Evolutionary conservation across 345 rosid genomes (phyloP).

Genomic region (Tarenaya hassleriana): DNA sequence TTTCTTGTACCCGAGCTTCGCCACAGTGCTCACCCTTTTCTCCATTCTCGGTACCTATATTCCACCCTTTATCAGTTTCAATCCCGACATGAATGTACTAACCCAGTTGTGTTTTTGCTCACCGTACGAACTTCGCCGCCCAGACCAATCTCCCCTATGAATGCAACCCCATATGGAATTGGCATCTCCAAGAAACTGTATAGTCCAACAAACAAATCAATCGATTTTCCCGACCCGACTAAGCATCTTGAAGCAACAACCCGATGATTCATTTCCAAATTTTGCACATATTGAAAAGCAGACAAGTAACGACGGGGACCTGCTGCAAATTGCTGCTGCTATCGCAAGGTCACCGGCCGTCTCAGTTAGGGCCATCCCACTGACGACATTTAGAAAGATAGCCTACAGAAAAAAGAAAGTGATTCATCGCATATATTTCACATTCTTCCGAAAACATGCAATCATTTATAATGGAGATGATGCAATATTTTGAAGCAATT

Average conservation of each 20-base stretch:
- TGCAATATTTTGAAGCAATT: background rate
- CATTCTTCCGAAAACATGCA: background rate
- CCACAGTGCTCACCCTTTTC: slow-evolving; percentile 62
- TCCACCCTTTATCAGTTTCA: slow-evolving; percentile 5
- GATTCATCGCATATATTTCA: background rate
- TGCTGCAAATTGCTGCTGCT: slow-evolving; percentile 96
- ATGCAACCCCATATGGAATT: slow-evolving; percentile 67
- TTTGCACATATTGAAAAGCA: background rate
- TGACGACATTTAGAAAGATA: slow-evolving; percentile 70
- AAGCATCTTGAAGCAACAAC: no score
- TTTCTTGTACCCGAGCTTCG: slow-evolving; percentile 66
- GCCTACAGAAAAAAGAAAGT: slow-evolving; percentile 30
- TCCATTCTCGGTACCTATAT: slow-evolving; percentile 80
- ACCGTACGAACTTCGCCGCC: slow-evolving; percentile 83
- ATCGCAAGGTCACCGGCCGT: slow-evolving; percentile 92
- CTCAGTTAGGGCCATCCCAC: slow-evolving; percentile 71
- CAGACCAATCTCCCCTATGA: slow-evolving; percentile 85
- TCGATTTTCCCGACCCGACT: no score
- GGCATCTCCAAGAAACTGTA: slow-evolving; percentile 90
- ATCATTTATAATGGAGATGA: background rate
- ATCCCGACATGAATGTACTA: background rate
- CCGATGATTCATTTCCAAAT: no score
- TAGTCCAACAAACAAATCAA: slow-evolving; percentile 2
- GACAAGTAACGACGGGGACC: slow-evolving; percentile 32
- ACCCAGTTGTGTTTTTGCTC: slow-evolving; percentile 22